Conservation (phyloP, 1,284 basidiomycete species). For the Microbotryum scabiosae region DNA sequence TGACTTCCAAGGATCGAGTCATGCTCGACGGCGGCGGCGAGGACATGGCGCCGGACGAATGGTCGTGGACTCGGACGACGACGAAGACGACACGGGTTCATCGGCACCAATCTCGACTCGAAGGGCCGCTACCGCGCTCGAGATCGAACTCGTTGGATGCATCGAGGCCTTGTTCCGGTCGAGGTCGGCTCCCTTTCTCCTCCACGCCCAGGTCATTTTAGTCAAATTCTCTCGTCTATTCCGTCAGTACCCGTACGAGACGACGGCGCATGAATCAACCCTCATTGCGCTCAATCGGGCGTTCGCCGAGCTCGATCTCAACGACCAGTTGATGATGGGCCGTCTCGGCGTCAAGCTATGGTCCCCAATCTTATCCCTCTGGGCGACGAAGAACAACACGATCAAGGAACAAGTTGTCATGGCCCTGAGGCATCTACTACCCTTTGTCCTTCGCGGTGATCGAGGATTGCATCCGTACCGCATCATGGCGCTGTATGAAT, state of each 20-base stretch:
- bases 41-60: neutral
- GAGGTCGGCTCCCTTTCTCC: constrained; percentile 24
- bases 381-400: constrained; percentile 68
- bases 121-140: constrained; percentile 9
- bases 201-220: constrained; percentile 48
- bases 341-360: constrained; percentile 56
- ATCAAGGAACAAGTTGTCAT: constrained; percentile 52
- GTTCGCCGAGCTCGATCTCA: constrained; percentile 63
- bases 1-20: neutral
- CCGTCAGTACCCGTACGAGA: constrained; percentile 54
- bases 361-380: constrained; percentile 57
- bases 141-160: constrained; percentile 29
- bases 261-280: constrained; percentile 64
- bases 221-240: constrained; percentile 60
- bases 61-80: constrained; percentile 6
- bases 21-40: neutral
- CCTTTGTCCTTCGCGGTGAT: constrained; percentile 50
- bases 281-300: constrained; percentile 59
- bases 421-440: constrained; percentile 60
- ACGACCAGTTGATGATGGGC: constrained; percentile 53
- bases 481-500: constrained; percentile 35
- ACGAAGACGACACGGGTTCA: neutral
- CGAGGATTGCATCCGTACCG: neutral
- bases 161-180: constrained; percentile 29
- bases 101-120: neutral